A percentile compares a stretch with the other conserved stretches of the same genome.
phyloP scores from a whole-genome alignment of 2,329 filamentous ascomycete genomes.

The Fonsecaea erecta region DNA sequence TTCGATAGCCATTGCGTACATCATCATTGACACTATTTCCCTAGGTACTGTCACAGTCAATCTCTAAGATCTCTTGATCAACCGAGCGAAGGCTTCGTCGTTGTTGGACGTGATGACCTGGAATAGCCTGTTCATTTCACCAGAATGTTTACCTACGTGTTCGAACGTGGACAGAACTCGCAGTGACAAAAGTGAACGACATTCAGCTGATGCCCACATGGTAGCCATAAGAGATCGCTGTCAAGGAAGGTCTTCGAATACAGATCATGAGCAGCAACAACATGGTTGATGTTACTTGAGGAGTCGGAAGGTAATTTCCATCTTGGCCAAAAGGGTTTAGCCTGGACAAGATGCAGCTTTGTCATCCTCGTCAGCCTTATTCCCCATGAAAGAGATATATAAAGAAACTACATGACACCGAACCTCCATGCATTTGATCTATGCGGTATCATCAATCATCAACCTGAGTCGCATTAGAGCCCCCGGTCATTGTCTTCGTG shows the following conservation, averaged over 20 bases:
- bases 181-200: neutral
- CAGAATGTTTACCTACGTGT: neutral
- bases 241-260: neutral
- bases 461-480: neutral
- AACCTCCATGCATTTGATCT: constrained; percentile 1
- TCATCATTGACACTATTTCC: neutral
- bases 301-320: neutral
- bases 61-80: neutral
- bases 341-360: neutral
- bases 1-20: neutral
- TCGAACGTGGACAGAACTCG: neutral
- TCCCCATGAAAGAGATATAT: neutral
- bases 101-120: neutral
- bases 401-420: neutral
- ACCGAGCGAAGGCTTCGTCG: neutral
- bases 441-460: constrained; percentile 8
- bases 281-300: neutral
- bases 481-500: neutral
- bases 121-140: neutral
- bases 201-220: neutral
- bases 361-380: neutral
- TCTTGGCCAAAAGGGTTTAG: neutral
- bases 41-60: neutral
- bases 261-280: neutral
- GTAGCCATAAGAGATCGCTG: neutral